A percentile compares a stretch with the other conserved stretches of the same genome.
Evolutionary conservation across 306 rosid genomes (phyloP).

Genomic region (Sicyos edulis): DNA sequence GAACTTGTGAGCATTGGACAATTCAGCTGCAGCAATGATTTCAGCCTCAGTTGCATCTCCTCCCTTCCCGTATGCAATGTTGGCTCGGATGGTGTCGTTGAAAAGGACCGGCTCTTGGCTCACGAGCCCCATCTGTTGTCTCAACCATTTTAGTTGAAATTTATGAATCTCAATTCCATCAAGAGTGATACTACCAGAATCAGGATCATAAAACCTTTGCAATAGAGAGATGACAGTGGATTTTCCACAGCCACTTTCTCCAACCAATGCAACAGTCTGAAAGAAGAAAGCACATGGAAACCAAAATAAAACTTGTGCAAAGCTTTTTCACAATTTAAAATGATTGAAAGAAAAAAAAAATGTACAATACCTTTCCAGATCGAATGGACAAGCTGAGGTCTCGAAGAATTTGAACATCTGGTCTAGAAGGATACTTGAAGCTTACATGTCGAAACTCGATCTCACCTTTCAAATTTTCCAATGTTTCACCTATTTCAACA

Average conservation of each 20-base stretch:
- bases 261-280: slow-evolving; percentile 81
- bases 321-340: not conserved
- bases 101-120: slow-evolving; percentile 73
- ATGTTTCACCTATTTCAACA: slow-evolving; percentile 37
- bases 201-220: slow-evolving; percentile 67
- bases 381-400: slow-evolving; percentile 57
- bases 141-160: slow-evolving; percentile 61
- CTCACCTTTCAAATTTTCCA: slow-evolving; percentile 53
- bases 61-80: slow-evolving; percentile 62
- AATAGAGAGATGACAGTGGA: slow-evolving; percentile 66
- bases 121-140: slow-evolving; percentile 72
- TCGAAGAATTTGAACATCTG: slow-evolving; percentile 44
- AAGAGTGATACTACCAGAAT: slow-evolving; percentile 53
- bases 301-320: slow-evolving; percentile 15
- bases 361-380: slow-evolving; percentile 49
- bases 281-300: slow-evolving; percentile 5
- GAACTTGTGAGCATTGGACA: slow-evolving; percentile 71
- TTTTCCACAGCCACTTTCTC: slow-evolving; percentile 86
- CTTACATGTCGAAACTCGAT: slow-evolving; percentile 48
- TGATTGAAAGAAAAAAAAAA: no score
- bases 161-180: slow-evolving; percentile 54
- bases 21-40: slow-evolving; percentile 57
- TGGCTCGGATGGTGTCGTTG: slow-evolving; percentile 69
- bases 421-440: slow-evolving; percentile 68
- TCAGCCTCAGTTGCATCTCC: slow-evolving; percentile 51